Conservation (phyloP, 2,329 filamentous ascomycete species). For the Penicillium sp. region DNA sequence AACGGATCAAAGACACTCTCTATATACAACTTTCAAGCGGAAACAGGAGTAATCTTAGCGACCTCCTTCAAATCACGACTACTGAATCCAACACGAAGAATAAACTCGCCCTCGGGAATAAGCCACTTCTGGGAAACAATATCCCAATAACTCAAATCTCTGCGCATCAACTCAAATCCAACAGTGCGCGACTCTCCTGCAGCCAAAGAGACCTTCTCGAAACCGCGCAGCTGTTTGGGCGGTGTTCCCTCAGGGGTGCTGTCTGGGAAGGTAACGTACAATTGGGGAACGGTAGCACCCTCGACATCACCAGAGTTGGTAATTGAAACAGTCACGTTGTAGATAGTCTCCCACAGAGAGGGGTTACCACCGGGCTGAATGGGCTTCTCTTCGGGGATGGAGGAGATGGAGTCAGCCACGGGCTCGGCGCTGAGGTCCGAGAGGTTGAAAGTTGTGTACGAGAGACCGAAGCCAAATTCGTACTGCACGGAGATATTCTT, state of each 20-base stretch:
- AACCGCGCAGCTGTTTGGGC: slow-evolving; percentile 60
- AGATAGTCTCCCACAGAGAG: slow-evolving; percentile 24
- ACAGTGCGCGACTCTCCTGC: slow-evolving; percentile 45
- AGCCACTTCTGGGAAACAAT: slow-evolving; percentile 59
- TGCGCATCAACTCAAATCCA: slow-evolving; percentile 55
- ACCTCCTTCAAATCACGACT: slow-evolving; percentile 15
- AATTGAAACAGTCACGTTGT: slow-evolving; percentile 57
- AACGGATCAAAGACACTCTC: neutral
- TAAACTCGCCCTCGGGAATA: slow-evolving; percentile 19
- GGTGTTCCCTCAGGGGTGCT: slow-evolving; percentile 31
- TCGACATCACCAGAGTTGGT: slow-evolving; percentile 67
- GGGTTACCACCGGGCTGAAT: slow-evolving; percentile 52
- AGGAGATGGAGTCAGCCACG: neutral
- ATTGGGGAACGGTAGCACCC: slow-evolving; percentile 73
- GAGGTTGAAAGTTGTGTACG: slow-evolving; percentile 69
- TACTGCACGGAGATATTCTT: slow-evolving; percentile 21
- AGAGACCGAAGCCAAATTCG: slow-evolving; percentile 60
- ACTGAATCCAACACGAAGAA: slow-evolving; percentile 17
- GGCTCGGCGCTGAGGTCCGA: slow-evolving; percentile 55
- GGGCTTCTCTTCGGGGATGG: slow-evolving; percentile 10
- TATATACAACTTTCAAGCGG: neutral
- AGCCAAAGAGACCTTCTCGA: slow-evolving; percentile 54
- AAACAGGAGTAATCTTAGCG: slow-evolving; percentile 1
- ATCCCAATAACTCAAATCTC: slow-evolving; percentile 68
- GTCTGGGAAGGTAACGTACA: slow-evolving; percentile 28